Conservation (phyloP, 164 flowering plant genomes). For the Santalum album region DNA sequence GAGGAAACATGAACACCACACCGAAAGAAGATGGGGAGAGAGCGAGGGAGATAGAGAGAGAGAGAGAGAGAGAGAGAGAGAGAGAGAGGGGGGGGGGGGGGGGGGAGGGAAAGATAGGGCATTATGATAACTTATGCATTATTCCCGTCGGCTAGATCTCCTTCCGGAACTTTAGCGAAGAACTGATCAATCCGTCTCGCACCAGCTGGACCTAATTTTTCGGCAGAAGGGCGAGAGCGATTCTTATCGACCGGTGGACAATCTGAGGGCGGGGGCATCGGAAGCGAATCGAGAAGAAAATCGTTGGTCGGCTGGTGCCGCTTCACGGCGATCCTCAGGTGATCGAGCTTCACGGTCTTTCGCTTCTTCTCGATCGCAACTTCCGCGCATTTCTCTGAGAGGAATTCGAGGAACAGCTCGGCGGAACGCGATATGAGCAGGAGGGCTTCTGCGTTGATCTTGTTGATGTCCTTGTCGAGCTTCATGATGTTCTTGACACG, state of each 20-base stretch:
- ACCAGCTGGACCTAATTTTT: conserved; percentile 36
- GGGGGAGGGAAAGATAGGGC: no score
- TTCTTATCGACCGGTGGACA: conserved; percentile 12
- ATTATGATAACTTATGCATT: no score
- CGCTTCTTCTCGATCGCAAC: conserved; percentile 62
- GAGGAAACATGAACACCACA: no score
- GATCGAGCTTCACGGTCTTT: conserved; percentile 55
- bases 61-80: no score
- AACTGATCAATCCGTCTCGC: conserved; percentile 62
- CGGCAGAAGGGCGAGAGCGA: conserved; percentile 15
- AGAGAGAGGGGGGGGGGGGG: no score
- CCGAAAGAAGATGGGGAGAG: no score
- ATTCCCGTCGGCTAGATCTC: conserved; percentile 5
- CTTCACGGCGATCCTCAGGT: conserved; percentile 51
- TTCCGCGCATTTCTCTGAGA: conserved; percentile 56
- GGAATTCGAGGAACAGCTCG: conserved; percentile 63
- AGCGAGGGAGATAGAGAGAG: no score
- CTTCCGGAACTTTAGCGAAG: conserved; percentile 37
- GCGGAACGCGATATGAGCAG: conserved; percentile 51
- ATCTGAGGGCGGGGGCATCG: conserved; percentile 33
- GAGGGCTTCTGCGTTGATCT: conserved; percentile 71
- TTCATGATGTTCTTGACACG: conserved; percentile 72
- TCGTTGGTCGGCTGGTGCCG: conserved; percentile 66
- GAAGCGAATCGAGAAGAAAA: conserved; percentile 85
- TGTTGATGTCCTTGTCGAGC: conserved; percentile 64